A percentile compares a stretch with the other conserved stretches of the same genome.
phyloP scores from a whole-genome alignment of 1,139 yeast genomes.

The Lodderomyces jiufengensis region DNA sequence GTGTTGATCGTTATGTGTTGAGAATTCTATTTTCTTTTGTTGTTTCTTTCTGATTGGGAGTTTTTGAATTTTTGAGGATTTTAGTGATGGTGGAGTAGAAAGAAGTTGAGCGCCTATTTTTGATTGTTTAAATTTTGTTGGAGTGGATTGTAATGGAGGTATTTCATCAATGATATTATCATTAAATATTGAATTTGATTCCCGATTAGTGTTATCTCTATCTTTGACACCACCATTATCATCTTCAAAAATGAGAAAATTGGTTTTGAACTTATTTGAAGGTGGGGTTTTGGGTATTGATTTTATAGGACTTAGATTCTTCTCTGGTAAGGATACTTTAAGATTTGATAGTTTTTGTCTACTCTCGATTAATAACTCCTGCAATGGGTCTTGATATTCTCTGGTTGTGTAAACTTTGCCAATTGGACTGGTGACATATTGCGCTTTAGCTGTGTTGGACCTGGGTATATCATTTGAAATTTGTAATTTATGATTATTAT shows the following conservation, averaged over 20 bases:
- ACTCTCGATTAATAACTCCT: constrained; percentile 24
- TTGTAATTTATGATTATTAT: no score
- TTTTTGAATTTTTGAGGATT: background rate
- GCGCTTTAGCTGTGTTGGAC: no score
- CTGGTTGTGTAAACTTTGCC: background rate
- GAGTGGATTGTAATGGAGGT: constrained; percentile 6
- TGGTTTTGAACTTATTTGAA: background rate
- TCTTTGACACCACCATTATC: background rate
- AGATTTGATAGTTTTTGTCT: constrained; percentile 9
- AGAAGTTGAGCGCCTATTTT: no score
- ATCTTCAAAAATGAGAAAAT: constrained; percentile 1
- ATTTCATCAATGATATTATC: background rate
- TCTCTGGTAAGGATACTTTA: background rate
- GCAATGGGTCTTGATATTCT: constrained; percentile 26
- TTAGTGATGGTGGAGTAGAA: no score
- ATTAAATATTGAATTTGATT: background rate
- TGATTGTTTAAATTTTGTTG: constrained; percentile 2
- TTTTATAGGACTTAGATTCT: no score
- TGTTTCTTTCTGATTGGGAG: background rate
- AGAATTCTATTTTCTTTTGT: background rate
- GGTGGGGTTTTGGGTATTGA: background rate
- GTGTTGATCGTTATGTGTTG: background rate
- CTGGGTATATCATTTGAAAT: no score
- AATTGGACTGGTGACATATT: background rate
- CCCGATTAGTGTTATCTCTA: background rate